A percentile compares a stretch with the other conserved stretches of the same genome.
Conservation (phyloP, 352 stramenopile species). For the Phytophthora gonapodyides region DNA sequence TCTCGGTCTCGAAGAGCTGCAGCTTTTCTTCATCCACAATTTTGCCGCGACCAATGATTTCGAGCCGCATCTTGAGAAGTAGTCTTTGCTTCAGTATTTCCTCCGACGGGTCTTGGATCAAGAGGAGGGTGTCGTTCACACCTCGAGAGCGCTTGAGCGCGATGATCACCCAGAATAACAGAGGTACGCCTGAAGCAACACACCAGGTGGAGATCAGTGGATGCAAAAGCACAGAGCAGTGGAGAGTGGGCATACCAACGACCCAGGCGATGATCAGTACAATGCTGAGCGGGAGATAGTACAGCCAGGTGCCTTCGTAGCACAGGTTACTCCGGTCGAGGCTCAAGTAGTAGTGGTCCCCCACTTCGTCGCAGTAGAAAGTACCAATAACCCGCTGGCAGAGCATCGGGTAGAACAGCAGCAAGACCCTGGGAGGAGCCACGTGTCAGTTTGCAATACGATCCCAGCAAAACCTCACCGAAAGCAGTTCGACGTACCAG, state of each 20-base stretch:
- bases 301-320: conserved; percentile 60
- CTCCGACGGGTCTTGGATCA: conserved; percentile 48
- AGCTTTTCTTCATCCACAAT: conserved; percentile 55
- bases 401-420: conserved; percentile 78
- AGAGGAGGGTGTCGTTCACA: conserved; percentile 52
- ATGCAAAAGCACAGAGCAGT: not conserved
- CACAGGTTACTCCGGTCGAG: conserved; percentile 64
- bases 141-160: conserved; percentile 54
- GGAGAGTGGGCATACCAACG: conserved; percentile 39
- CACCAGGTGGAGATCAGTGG: not conserved
- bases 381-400: conserved; percentile 65
- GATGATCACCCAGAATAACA: conserved; percentile 76
- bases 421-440: conserved; percentile 44
- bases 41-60: conserved; percentile 47
- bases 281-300: conserved; percentile 57
- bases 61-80: conserved; percentile 50
- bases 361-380: conserved; percentile 83
- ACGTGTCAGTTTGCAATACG: not conserved
- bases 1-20: conserved; percentile 49
- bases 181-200: conserved; percentile 50
- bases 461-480: not conserved
- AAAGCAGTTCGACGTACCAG: conserved; percentile 38
- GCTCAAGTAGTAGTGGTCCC: conserved; percentile 60
- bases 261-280: conserved; percentile 62
- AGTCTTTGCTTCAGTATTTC: conserved; percentile 48